Conservation (phyloP, 2,329 filamentous ascomycete genomes). For the Tolypocladium tundrense region DNA sequence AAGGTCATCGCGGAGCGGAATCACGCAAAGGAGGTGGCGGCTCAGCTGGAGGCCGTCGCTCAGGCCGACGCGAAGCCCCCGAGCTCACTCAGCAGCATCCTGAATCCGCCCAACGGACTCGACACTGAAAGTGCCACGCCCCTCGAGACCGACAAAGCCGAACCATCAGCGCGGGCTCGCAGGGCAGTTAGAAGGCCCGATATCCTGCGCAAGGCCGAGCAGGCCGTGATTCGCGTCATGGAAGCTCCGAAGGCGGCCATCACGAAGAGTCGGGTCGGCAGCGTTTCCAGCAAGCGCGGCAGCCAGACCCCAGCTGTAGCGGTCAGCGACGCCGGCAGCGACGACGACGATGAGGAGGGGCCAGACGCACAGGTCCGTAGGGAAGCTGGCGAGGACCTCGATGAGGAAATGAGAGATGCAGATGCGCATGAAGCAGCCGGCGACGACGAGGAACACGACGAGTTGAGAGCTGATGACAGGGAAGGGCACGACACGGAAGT, state of each 20-base stretch:
- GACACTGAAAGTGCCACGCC: conserved; percentile 26
- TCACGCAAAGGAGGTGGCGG: conserved; percentile 29
- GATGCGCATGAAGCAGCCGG: conserved; percentile 18
- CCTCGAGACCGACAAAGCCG: conserved; percentile 29
- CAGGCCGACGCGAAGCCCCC: conserved; percentile 15
- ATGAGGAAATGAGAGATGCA: conserved; percentile 35
- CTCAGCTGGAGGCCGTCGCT: conserved; percentile 21
- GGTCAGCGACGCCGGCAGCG: conserved; percentile 26
- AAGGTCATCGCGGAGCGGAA: conserved; percentile 35
- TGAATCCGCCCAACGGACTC: conserved; percentile 30
- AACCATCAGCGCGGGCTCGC: conserved; percentile 26
- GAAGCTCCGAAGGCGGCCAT: conserved; percentile 35
- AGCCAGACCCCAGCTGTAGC: conserved; percentile 26
- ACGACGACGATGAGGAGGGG: conserved; percentile 28
- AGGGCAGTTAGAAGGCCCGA: conserved; percentile 42
- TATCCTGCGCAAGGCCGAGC: conserved; percentile 51
- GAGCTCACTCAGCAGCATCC: conserved; percentile 29
- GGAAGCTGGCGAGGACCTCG: conserved; percentile 21
- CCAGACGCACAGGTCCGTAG: conserved; percentile 28
- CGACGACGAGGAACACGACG: conserved; percentile 18
- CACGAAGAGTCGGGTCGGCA: conserved; percentile 39
- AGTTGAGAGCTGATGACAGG: conserved; percentile 16
- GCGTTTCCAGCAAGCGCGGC: conserved; percentile 39
- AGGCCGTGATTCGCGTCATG: conserved; percentile 39
- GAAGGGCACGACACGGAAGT: conserved; percentile 17